Base-by-base conservation (phyloP, 306 rosid genomes). In the Trichosanthes truncata region DNA sequence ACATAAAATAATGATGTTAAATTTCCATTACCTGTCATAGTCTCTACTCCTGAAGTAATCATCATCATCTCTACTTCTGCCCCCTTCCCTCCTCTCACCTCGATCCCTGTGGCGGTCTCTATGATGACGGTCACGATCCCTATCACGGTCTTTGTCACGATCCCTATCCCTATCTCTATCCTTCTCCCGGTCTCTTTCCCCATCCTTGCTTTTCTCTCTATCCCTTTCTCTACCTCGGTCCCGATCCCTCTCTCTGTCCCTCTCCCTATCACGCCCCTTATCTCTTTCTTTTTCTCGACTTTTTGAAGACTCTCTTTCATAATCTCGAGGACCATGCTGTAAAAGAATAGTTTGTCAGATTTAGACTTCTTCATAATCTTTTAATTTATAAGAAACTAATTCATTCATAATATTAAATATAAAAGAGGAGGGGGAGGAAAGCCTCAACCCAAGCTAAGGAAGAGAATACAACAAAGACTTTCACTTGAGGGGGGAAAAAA, bases 221-320 rank as follows among this genome's bases (percentile, higher is more conserved):
- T 72, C 88, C 38, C 77, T 46, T 2, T 80, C 84, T 5, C 84
- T 12, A 0, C 82, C 86, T 20, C 80, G 55, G 20, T 81, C 90
- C 12, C 87, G 48, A n/a, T 83, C 90, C n/a, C 87, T 20, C 4
- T 77, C 87, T 48, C 81, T 68, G 13, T 84, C 86, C 80, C 83
- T 85, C 29, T 86, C 93, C 82, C 76, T 84, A 23, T 84, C 88
- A 25, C 85, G 87, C 69, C 96, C 98, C 77, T 92, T 94, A 18
- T 90, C 97, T 51, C 91, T 87, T 12, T 89, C 98, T 90, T 89
- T 94, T 15, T 95, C 99, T 78, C 97, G 85, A 81, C 97, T 92
- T 87, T 89, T 92, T 9, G 97, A 92, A 73, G 97, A 89, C 33
- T 85, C 97, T 77, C 94, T 93, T 75, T 95, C 99, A 73, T 88